Base-by-base conservation (phyloP, 257 asterid species). In the Capsicum rhomboideum region DNA sequence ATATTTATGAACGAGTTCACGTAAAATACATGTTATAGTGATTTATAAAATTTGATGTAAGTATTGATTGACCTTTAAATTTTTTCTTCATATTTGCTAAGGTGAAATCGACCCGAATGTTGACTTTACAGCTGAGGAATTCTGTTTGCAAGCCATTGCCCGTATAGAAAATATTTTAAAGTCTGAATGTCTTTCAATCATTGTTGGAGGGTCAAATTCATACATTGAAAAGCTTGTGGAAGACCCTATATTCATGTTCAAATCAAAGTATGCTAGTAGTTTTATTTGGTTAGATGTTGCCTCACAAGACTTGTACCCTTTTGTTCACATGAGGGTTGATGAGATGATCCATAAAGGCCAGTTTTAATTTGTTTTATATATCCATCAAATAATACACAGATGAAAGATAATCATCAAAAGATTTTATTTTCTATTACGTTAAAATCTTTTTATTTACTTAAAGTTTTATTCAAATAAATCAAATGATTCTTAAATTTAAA, bases 201-300 rank as follows among this genome's bases (percentile, higher is more conserved):
- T 88, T 42, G 90, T 58, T 4, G 88, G 90, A 10, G 88, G 88
- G 11, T 88, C 90, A 3, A 88, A 85, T 54, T 74, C 88, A 0
- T 88, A 26, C 80, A 21, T 88, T 37, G 82, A 88, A 44, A 79
- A 84, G 10, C 68, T 88, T 1, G 84, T 88, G 54, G 88, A 85
- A 26, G 82, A 85, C 74, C 85, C 83, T 2, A 0, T 28, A 5
- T 44, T 49, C 66, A 78, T 82, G 42, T 87, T 87, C 50, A 85
- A 80, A 14, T 53, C 84, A 0, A 83, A 44, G 11, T 88, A 79
- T 18, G 46, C 55, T 0, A 53, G 84, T 6, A 83, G 64, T 81
- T 85, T 88, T 77, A 37, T 88, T 18, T 88, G 86, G 86, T 1
- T 85, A 10, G 86, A 85, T 23, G 90, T 81, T 17, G 56, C 79